phyloP scores from a whole-genome alignment of 768 basidiomycete genomes.

The Amanita pseudoporphyria region DNA sequence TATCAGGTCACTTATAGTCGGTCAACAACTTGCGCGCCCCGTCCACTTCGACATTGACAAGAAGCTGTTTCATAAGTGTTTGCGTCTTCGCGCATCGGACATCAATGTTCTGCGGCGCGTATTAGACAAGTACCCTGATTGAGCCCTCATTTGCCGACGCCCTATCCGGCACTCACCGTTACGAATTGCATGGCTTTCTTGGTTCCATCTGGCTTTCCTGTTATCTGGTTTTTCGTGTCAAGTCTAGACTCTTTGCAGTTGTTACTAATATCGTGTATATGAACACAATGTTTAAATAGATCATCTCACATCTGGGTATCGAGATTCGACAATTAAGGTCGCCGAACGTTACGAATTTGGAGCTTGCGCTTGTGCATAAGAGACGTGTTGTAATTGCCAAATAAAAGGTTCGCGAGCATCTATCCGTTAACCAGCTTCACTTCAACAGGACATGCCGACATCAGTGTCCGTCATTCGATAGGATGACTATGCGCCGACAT shows the following conservation, averaged over 20 bases:
- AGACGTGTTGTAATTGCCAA: too few relatives aligned
- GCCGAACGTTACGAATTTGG: background rate
- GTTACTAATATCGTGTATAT: background rate
- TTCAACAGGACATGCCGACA: too few relatives aligned
- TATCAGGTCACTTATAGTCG: slow-evolving; percentile 72
- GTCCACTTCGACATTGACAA: slow-evolving; percentile 65
- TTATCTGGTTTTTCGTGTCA: background rate
- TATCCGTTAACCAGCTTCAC: too few relatives aligned
- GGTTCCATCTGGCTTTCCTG: background rate
- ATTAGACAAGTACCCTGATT: slow-evolving; percentile 19
- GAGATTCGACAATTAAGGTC: background rate
- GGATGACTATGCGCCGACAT: too few relatives aligned
- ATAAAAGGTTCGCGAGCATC: too few relatives aligned
- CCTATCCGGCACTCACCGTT: background rate
- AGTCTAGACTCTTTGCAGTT: slow-evolving; percentile 1
- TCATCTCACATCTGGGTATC: background rate
- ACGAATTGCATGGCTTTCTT: background rate
- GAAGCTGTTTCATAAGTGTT: slow-evolving; percentile 67
- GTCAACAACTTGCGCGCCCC: slow-evolving; percentile 72
- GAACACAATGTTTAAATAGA: background rate
- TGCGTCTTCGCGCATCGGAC: slow-evolving; percentile 61
- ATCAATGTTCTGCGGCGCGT: slow-evolving; percentile 42
- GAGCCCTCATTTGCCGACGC: background rate
- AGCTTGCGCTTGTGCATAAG: too few relatives aligned
- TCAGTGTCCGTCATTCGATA: too few relatives aligned